Conservation (phyloP, 2,329 filamentous ascomycete genomes). For the Cyphellophora attinorum region DNA sequence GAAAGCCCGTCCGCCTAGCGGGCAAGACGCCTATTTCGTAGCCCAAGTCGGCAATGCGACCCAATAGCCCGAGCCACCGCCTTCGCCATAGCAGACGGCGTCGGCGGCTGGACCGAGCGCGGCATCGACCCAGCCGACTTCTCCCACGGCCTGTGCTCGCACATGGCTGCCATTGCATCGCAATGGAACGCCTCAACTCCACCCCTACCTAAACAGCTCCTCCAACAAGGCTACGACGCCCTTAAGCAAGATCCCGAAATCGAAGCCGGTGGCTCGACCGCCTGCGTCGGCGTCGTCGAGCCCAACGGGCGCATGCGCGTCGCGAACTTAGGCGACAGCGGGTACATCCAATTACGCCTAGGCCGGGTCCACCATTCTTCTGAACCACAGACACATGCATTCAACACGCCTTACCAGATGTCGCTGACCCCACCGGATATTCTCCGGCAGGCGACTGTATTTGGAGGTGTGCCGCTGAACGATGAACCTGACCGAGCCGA, state of each 20-base stretch:
- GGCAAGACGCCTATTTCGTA: conserved; percentile 95
- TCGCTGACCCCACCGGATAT: conserved; percentile 76
- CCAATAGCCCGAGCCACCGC: conserved; percentile 50
- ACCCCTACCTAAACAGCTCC: conserved; percentile 52
- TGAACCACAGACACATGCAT: conserved; percentile 83
- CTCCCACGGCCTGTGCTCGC: conserved; percentile 83
- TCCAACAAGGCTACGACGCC: conserved; percentile 76
- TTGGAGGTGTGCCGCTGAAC: conserved; percentile 70
- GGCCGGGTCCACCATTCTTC: conserved; percentile 80
- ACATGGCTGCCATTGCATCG: conserved; percentile 74
- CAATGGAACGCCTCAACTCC: conserved; percentile 36
- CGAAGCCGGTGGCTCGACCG: conserved; percentile 79
- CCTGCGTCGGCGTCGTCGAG: conserved; percentile 71
- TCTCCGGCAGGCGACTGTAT: conserved; percentile 68
- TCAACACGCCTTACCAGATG: conserved; percentile 95
- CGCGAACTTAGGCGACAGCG: conserved; percentile 91
- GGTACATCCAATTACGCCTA: conserved; percentile 75
- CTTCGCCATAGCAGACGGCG: conserved; percentile 85
- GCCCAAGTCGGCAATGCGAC: conserved; percentile 60
- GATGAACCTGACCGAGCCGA: conserved; percentile 80
- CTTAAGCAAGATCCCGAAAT: conserved; percentile 67
- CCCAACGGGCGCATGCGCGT: conserved; percentile 69
- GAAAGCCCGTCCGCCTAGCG: conserved; percentile 61
- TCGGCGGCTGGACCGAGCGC: conserved; percentile 88
- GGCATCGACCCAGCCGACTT: conserved; percentile 93